Base-by-base conservation (phyloP, 2,329 filamentous ascomycete genomes). In the Emericellopsis cladophorae region DNA sequence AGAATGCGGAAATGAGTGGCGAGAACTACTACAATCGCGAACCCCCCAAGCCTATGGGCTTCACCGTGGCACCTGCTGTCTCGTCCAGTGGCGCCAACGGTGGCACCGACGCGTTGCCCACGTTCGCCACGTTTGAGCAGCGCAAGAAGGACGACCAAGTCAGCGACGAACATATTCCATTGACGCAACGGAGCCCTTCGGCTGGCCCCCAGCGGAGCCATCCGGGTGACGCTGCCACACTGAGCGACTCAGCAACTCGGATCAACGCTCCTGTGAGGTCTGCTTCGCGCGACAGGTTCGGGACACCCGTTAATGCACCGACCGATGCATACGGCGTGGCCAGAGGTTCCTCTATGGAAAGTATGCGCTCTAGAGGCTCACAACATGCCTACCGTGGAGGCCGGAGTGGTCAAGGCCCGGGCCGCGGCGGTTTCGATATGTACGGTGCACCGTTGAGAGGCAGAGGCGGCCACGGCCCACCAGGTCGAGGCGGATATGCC, bases 1-100 rank as follows among this genome's bases (percentile, higher is more conserved):
- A 93, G 59, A 95, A 96, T 56, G 86, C 89, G 7, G 89, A 96
- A 57, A 96, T 96, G 89, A 96, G 85, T 57, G 90, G 90, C 23
- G 80, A 92, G 53, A 92, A 89, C 55, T 95, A 83, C 58, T 95
- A 93, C 61, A 83, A 81, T 52, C 73, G 81, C 44, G 76, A 82
- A 59, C 71, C 66, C 45, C 62, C 66, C 39, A 71, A 77, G 45
- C 55, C 68, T 31, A 52, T 61, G 32, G 57, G 62, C 4, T 31
- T 38, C 34, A 24, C 22, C 14, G 62, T 69, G 46, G 72, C 81
- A 46, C 74, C 79, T 7, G 76, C 76, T 16, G 62, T 79, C 40
- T 72, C 78, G 36, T 58, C 77, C 18, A 72, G 72, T 53, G 72
- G 72, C 36, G 67, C 68, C 33, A 71, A 76, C 29, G 71, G 62